Percentiles rank a stretch among this genome's conserved stretches.
These are phyloP conservation scores for Colletotrichum noveboracense DNA, from an alignment of 2,329 filamentous ascomycete species.

Conservation along the genomic window DNA sequence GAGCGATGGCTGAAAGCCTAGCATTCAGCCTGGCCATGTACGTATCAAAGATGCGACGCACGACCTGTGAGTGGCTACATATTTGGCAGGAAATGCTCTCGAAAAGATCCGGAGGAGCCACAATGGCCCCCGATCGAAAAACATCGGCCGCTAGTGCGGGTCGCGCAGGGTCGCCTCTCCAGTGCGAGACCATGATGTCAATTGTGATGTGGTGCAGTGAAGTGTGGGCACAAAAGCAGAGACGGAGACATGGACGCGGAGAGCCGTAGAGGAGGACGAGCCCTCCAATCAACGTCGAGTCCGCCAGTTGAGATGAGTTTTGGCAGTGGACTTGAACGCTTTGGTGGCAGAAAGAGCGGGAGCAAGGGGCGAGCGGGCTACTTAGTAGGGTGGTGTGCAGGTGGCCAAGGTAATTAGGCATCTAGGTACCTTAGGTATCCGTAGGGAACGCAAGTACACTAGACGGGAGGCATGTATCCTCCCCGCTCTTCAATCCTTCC, in stretches of 20 bases:
- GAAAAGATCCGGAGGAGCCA: background rate
- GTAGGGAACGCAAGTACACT: background rate
- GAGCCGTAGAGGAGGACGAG: background rate
- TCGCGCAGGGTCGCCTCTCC: background rate
- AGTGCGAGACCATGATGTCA: background rate
- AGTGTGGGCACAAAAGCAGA: background rate
- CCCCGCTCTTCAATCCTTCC: background rate
- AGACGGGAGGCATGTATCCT: background rate
- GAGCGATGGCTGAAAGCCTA: background rate
- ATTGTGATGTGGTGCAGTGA: background rate
- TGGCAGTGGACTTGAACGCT: background rate
- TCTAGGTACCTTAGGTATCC: background rate
- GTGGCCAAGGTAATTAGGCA: background rate
- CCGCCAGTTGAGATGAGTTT: background rate
- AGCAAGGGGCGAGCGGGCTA: background rate
- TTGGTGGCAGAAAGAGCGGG: constrained; percentile 19
- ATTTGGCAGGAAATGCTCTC: background rate
- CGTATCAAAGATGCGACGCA: background rate
- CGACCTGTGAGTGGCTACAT: background rate
- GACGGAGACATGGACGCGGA: background rate
- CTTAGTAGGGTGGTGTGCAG: too few species aligned
- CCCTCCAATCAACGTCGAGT: background rate
- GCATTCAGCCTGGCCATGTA: background rate
- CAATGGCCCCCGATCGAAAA: constrained; percentile 11
- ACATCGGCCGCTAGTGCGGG: constrained; percentile 8